Evolutionary conservation across 495 filamentous ascomycete genomes (phyloP), one percentile per base, ranked within the genome.

Genomic region (Penicillium subrubescens): DNA sequence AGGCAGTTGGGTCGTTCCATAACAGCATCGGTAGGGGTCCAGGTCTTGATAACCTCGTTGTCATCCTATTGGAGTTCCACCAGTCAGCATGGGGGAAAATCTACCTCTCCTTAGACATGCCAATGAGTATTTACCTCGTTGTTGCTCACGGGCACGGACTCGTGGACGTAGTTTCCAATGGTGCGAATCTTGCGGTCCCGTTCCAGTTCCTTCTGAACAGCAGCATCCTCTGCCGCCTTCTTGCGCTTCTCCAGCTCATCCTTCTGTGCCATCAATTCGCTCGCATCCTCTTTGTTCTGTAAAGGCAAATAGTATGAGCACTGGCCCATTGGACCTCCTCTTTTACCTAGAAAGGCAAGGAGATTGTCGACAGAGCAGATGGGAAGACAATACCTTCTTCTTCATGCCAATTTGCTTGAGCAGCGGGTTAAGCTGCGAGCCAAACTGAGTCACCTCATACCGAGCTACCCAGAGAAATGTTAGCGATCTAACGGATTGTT

Each of bases 121-220:
- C 23, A 14, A 58, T 56, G 46, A 8, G 8, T 55, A 23, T 50
- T 51, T 72, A 88, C 89, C 83, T 99, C 95, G 72, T 93, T 92
- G 71, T 95, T 85, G 78, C 89, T 92, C 56, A 97, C 76, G n/a
- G 94, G 95, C 14, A 98, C 95, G 2, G 89, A 90, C 25, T 92
- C 89, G 78, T 98, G 94, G 27, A 99, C 94, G 73, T 95, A 87
- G 74, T 99, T 99, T 50, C 95, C 95, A 68, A 99, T 90, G 0
- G 86, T 88, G 72, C 89, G 91, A 67, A 94, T 84, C 81, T 94
- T 96, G 66, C 78, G 82, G 67, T 89, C 86, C 57, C 97, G 80
- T 57, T 87, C 79, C 23, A 77, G 71, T 62, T 95, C 90, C 75
- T 96, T 96, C 73, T 89, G 85, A 14, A 81, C 77, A 2, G 92